Evolutionary conservation across 2,329 filamentous ascomycete species (phyloP).

Genomic region (Diplodia intermedia): DNA sequence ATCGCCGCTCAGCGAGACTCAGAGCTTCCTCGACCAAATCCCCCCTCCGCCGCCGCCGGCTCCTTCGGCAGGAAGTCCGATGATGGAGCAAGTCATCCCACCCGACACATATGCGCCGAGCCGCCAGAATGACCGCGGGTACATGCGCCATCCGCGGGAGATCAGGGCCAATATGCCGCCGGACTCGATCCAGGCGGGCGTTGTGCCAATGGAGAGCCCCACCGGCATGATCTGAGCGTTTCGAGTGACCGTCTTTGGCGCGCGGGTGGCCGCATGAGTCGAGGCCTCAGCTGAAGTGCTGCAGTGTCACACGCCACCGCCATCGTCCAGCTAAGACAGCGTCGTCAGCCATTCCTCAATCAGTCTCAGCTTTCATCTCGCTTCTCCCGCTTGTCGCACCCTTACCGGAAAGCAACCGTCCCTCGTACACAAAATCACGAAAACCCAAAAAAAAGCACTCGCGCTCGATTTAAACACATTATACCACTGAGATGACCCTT

Average conservation of each 20-base stretch:
- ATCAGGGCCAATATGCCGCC: conserved; percentile 60
- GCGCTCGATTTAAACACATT: neutral
- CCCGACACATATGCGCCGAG: conserved; percentile 38
- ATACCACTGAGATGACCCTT: conserved; percentile 25
- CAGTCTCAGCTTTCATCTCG: conserved; percentile 10
- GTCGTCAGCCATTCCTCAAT: conserved; percentile 1
- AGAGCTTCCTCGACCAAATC: conserved; percentile 40
- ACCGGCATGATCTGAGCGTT: conserved; percentile 41
- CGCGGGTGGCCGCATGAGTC: neutral
- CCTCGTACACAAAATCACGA: conserved; percentile 6
- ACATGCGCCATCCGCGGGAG: conserved; percentile 53
- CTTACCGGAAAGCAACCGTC: neutral
- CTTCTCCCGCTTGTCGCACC: conserved; percentile 8
- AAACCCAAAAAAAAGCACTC: conserved; percentile 2
- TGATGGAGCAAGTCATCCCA: conserved; percentile 52
- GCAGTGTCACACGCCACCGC: conserved; percentile 11
- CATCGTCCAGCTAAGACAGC: conserved; percentile 4
- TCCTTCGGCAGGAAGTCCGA: conserved; percentile 35
- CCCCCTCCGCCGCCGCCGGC: conserved; percentile 47
- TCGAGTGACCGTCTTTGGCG: neutral
- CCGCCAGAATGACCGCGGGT: conserved; percentile 35
- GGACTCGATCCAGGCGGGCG: conserved; percentile 53
- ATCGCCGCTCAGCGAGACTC: conserved; percentile 42
- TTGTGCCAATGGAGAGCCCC: conserved; percentile 44
- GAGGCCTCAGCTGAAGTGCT: conserved; percentile 5